Evolutionary conservation across 78 protist species (phyloP), one percentile per base, ranked within the genome.

Genomic region (Dictyostelium purpureum): DNA sequence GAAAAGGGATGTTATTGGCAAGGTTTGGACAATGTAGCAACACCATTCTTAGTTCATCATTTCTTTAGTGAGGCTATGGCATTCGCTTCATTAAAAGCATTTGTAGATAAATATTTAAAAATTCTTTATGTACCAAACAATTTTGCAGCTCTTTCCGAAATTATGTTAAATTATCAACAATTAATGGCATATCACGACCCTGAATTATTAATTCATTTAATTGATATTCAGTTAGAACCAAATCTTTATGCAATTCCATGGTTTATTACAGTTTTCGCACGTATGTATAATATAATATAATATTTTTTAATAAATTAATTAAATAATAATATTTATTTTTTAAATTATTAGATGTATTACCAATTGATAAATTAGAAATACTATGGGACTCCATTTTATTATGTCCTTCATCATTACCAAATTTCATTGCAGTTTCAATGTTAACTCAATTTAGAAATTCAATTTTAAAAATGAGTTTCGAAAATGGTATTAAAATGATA

Each of bases 161-260:
- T 65, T 7, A 77, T 90, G 85, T 49, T 88, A 14, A 70, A 47
- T 33, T 94, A 61, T 65, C 14, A 70, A 37, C 81, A 88, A 21
- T 59, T 95, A 11, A 5, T 95, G 24, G 70, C 95, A 16, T 94
- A 79, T 76, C 97, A 97, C 61, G 96, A 94, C 28, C 96, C 98
- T 28, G 90, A 74, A 14, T 79, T 97, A 11, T 82, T 89, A 31
- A 18, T 6, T 19, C 97, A 95, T 57, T 14, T 97, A 19, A 16
- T 24, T 10, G 26, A 66, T 5, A 63, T 95, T 16, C 97, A 85
- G 37, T 88, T 94, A 7, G 85, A 43, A 5, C 95, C 96, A 24
- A 91, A 94, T 16, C 87, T 97, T 47, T 97, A 88, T 63, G 96
- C 98, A 35, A 85, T 97, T 43, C 90, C 97, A 12, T 94, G 98